Base-by-base conservation (phyloP, 129 eudicot species). In the Flaveria trinervia region DNA sequence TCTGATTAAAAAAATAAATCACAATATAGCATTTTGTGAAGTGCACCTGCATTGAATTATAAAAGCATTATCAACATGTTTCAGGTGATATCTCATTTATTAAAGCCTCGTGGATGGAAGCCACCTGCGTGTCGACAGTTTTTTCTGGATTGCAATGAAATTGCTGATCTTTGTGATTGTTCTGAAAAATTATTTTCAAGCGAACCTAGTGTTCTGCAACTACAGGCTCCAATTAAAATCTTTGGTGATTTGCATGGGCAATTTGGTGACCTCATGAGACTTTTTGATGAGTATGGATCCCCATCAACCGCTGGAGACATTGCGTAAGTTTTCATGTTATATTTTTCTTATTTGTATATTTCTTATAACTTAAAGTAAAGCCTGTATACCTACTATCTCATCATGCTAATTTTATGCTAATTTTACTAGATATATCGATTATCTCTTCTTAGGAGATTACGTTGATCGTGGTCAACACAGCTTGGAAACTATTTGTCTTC, bases 81-180 rank as follows among this genome's bases (percentile, higher is more conserved):
- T 57, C 86, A 91, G 98, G 98, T 94, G 71, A 85, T 94, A 68
- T 83, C 84, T 70, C 93, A 89, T 82, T 87, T 94, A 59, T 70
- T 94, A 73, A 94, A 91, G 79, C 98, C 98, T 80, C 98, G 98
- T 48, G 97, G 97, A 18, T 94, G 97, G 98, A 94, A 94, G 85
- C 98, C 98, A 43, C 98, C 97, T 41, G 98, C 89, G 56, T 87
- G 85, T 12, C 88, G 98, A 22, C 97, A 91, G 16, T 94, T 94
- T 77, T 94, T 94, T 84, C 83, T 94, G 84, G 98, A 94, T 71
- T 89, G 96, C 79, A 87, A 86, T 86, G 98, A 94, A 71, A 84
- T 94, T 65, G 93, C 96, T 18, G 98, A 94, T 76, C 97, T 94
- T 59, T 91, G 98, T 83, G 97, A 94, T 76, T 85, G 93, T 84